Base-by-base conservation (phyloP, 805 yeast genomes). In the Lipomyces kockii region DNA sequence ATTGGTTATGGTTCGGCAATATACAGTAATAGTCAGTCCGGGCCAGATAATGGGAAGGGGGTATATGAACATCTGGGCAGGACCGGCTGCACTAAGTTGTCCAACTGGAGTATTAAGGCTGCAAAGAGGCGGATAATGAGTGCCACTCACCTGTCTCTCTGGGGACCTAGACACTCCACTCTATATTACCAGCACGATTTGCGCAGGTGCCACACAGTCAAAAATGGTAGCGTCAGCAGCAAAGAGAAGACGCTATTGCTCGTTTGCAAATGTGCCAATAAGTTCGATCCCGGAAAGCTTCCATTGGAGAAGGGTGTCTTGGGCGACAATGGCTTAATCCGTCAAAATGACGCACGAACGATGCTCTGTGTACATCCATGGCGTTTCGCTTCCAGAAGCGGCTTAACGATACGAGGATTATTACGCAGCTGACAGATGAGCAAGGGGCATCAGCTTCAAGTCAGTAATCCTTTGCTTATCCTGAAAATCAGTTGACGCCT, bases 211-310 rank as follows among this genome's bases (percentile, higher is more conserved):
- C n/a, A n/a, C 2, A 2, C 27, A 2, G 52, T 46, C 8, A 51
- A 51, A 51, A 51, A 51, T 51, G 54, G 54, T 51, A 17, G 7
- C 54, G 27, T 20, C 54, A n/a, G 29, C 54, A 51, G 20, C 54
- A n/a, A 51, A 51, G 9, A 51, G 29, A 51, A 9, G 54, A 51
- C 27, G 8, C 29, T 51, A 25, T 25, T 51, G 54, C 54, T 8
- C 29, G 25, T 51, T 20, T 51, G 54, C 12, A 51, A 51, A 51
- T 51, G 27, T 51, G 54, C 27, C 54, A 51, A 25, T 11, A 51
- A 25, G 7, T 39, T 12, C n/a, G 25, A 22, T n/a, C 25, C 3
- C 22, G 29, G 29, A 20, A 4, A 51, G 14, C 8, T 51, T 51
- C 27, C 27, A 20, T 9, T 20, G 12, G 29, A 9, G 14, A 3